A percentile compares a stretch with the other conserved stretches of the same genome.
These are phyloP conservation scores for Sporopachydermia cereana DNA, from an alignment of 1,139 yeast species.

Conservation along the genomic window DNA sequence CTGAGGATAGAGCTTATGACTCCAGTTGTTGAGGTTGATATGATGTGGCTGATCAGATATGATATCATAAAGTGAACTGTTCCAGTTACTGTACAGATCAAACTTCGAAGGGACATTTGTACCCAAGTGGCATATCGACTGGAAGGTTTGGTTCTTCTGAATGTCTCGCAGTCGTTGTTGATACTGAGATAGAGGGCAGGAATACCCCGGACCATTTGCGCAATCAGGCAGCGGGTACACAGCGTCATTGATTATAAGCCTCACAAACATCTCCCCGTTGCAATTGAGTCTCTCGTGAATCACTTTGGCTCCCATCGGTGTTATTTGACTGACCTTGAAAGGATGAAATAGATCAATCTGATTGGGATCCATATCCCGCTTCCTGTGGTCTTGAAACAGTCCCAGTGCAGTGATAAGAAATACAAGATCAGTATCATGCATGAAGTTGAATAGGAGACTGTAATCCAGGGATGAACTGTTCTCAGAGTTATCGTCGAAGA, in stretches of 20 bases:
- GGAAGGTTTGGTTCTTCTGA: constrained; percentile 13
- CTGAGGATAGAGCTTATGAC: too few relatives aligned
- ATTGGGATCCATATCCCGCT: constrained; percentile 9
- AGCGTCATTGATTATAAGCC: constrained; percentile 48
- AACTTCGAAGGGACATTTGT: constrained; percentile 18
- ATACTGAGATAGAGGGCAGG: constrained; percentile 37
- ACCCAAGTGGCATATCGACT: constrained; percentile 17
- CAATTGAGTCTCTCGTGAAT: constrained; percentile 40
- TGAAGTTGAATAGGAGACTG: constrained; percentile 34
- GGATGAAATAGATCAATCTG: constrained; percentile 26
- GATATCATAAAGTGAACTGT: constrained; percentile 12
- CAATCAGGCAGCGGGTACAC: constrained; percentile 45
- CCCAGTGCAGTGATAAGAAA: constrained; percentile 41
- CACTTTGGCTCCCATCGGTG: constrained; percentile 49
- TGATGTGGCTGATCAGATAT: not conserved
- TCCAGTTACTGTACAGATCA: constrained; percentile 23
- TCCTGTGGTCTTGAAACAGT: constrained; percentile 29
- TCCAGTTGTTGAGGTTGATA: not conserved
- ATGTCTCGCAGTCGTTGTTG: constrained; percentile 13
- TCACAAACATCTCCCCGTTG: constrained; percentile 30
- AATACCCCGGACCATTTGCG: constrained; percentile 48
- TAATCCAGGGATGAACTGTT: constrained; percentile 16
- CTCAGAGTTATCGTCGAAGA: not conserved
- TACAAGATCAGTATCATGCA: constrained; percentile 49
- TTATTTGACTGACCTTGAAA: constrained; percentile 35